Evolutionary conservation across 768 basidiomycete genomes (phyloP), one percentile per base, ranked within the genome.

Genomic region (Gelatoporia subvermispora): DNA sequence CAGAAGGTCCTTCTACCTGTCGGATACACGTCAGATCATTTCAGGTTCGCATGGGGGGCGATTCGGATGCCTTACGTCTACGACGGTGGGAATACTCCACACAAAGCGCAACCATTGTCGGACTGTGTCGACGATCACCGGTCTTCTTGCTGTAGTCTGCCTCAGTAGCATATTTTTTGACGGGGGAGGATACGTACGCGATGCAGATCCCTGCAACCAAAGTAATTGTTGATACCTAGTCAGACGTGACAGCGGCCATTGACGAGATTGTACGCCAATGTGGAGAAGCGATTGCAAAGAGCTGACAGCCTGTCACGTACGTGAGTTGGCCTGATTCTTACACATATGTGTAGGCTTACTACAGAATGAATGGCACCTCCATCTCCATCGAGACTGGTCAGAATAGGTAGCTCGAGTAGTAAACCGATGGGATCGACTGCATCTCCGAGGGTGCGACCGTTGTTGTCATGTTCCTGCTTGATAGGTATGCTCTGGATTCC

Each of bases 171-270:
- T 17, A 17, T 16, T 16, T 17, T 5, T 39, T 39, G 38, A 16
- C 38, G 5, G 5, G 13, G 28, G 13, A 31, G 13, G 28, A 31
- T n/a, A 31, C 7, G 5, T 31, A 31, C 28, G 13, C 13, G 28
- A 7, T 31, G 13, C 5, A 13, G 28, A 13, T 5, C 13, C 13
- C 28, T 31, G 28, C 28, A 13, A 31, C 85, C 84, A 85, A 24
- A 74, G 35, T n/a, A 80, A 62, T 52, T 82, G 82, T 52, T 79
- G 79, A 56, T 82, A 81, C 0, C 71, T 60, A 11, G 75, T 65
- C 31, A 84, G 62, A 47, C 73, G 76, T 20, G 64, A 51, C 9
- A 86, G 20, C 22, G 17, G 28, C 7, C 13, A 31, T 7, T 31
- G 28, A 31, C 7, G 28, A 31, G 5, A 5, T 13, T 31, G 28